Base-by-base conservation (phyloP, 805 yeast genomes). In the Babjeviella inositovora region DNA sequence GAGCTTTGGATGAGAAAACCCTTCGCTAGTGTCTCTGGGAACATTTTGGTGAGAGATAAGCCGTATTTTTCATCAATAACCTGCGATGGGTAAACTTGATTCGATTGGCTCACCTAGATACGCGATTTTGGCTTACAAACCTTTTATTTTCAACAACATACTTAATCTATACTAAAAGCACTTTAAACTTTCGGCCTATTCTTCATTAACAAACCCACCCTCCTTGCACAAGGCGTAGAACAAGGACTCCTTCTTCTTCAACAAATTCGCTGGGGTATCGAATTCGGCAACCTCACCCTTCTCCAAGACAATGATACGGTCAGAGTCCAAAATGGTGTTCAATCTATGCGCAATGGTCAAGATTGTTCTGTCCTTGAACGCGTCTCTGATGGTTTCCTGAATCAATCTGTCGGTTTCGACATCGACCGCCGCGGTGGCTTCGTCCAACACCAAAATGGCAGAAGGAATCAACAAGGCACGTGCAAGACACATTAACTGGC, bases 371-470 rank as follows among this genome's bases (percentile, higher is more conserved):
- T 75, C 74, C 32, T 67, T 65, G 40, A 79, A 79, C 19, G 77
- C 82, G 1, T 59, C 49, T 47, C 90, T 61, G 24, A 79, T 79
- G 2, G 93, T 79, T 30, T 73, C 68, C 50, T 79, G 92, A 24
- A 79, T 59, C 26, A 77, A 62, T 30, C 68, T 53, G 46, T 79
- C 93, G 3, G 93, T 79, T 40, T 76, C 81, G 17, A 77, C 85
- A 47, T 79, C 93, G 24, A 79, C 90, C 5, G 87, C 84, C 4
- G 93, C 90, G 3, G 93, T 79, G 8, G 92, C 92, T 47, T 79
- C 93, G 46, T 79, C 93, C 37, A 79, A 49, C 6, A 79, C 70
- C 31, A 79, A 54, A 19, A 79, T 62, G 29, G 70, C 66, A 5
- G 70, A 54, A 18, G 68, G 62, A 30, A 70, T 70, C 32, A 75